Conservation (phyloP, 1,284 basidiomycete species). For the Acaromyces ingoldii region DNA sequence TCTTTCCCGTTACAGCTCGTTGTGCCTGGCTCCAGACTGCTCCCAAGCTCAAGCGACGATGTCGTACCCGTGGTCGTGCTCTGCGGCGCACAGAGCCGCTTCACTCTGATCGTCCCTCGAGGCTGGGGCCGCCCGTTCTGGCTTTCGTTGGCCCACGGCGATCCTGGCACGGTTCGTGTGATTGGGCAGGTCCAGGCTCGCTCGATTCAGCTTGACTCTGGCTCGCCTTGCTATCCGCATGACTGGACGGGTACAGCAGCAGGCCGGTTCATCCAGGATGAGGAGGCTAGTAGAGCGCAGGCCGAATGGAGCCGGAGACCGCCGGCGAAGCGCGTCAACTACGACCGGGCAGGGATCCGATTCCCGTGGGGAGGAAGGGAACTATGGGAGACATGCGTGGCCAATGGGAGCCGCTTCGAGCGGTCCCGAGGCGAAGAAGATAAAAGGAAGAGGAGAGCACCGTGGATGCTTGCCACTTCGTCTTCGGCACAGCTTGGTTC, state of each 20-base stretch:
- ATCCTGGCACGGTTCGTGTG: constrained; percentile 32
- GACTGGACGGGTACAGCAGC: constrained; percentile 34
- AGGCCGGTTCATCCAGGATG: constrained; percentile 14
- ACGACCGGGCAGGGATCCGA: constrained; percentile 4
- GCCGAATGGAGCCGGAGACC: constrained; percentile 35
- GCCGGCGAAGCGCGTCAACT: constrained; percentile 39
- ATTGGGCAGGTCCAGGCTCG: constrained; percentile 25
- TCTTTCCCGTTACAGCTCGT: background rate
- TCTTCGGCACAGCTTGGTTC: too few relatives aligned
- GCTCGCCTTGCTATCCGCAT: constrained; percentile 24
- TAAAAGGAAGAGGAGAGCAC: background rate
- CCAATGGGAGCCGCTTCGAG: background rate
- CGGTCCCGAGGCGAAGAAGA: background rate
- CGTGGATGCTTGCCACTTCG: background rate
- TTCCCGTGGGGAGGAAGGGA: constrained; percentile 12
- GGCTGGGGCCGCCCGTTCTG: constrained; percentile 47
- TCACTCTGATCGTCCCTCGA: constrained; percentile 40
- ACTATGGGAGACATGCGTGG: constrained; percentile 15
- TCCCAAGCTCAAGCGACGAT: constrained; percentile 32
- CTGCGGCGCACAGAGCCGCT: constrained; percentile 8
- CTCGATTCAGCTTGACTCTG: background rate
- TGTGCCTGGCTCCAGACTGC: constrained; percentile 16
- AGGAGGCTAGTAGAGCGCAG: constrained; percentile 7
- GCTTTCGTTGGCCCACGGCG: constrained; percentile 34
- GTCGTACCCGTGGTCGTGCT: constrained; percentile 32